A percentile compares a stretch with the other conserved stretches of the same genome.
Evolutionary conservation across 176 grass and related monocot genomes (phyloP).

Genomic region (Coix lacrymajobi): DNA sequence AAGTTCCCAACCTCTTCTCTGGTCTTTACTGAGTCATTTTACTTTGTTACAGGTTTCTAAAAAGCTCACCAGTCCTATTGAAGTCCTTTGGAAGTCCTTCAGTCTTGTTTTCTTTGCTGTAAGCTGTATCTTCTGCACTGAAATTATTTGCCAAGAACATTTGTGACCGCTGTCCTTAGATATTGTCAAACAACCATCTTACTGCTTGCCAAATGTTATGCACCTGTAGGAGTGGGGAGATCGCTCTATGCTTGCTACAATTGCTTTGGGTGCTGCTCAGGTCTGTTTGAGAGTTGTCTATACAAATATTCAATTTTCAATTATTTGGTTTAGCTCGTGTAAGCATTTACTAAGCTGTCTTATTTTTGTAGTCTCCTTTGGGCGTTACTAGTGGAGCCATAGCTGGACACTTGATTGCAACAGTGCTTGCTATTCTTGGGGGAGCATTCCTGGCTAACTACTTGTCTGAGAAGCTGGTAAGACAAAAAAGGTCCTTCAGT

Average conservation of each 20-base stretch:
- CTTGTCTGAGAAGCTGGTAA: conserved; percentile 91
- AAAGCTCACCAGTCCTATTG: conserved; percentile 73
- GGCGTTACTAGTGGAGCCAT: conserved; percentile 92
- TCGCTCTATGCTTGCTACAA: conserved; percentile 97
- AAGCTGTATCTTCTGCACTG: conserved; percentile 21
- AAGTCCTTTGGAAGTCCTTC: conserved; percentile 89
- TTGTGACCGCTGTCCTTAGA: background rate
- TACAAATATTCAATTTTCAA: conserved; percentile 1
- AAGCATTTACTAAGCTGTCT: background rate
- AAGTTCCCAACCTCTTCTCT: background rate
- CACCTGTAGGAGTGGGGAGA: conserved; percentile 84
- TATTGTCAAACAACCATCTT: conserved; percentile 3
- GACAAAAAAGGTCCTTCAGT: background rate
- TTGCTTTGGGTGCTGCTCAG: conserved; percentile 94
- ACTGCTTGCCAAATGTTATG: conserved; percentile 8
- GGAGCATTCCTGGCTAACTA: conserved; percentile 91
- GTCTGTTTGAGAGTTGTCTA: conserved; percentile 24
- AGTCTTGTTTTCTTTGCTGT: conserved; percentile 90
- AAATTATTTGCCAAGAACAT: background rate
- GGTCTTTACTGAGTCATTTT: background rate
- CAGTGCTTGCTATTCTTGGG: conserved; percentile 72
- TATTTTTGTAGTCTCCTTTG: conserved; percentile 62
- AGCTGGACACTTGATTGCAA: conserved; percentile 80
- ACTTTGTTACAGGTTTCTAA: conserved; percentile 49
- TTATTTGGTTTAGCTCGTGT: conserved; percentile 7